Evolutionary conservation across 345 rosid species (phyloP).

Genomic region (Aegle marmelos): DNA sequence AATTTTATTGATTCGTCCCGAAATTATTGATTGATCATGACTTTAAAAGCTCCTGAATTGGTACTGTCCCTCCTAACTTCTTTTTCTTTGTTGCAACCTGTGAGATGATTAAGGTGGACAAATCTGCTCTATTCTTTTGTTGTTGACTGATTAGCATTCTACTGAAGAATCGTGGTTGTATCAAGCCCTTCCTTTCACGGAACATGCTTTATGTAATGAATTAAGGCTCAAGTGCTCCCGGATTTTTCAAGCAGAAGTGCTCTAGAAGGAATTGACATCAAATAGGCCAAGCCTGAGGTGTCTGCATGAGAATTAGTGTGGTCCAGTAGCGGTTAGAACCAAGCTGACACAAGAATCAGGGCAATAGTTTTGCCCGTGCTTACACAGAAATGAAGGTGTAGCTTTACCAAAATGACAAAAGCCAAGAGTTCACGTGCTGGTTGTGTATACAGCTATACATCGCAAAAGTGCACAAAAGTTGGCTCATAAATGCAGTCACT

Average conservation of each 20-base stretch:
- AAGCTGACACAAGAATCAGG: neutral
- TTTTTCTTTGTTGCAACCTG: neutral
- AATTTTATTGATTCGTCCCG: neutral
- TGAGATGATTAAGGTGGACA: neutral
- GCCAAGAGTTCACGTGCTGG: conserved; percentile 19
- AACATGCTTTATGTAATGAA: no score
- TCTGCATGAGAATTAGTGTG: conserved; percentile 1
- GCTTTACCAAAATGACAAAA: neutral
- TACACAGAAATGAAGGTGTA: neutral
- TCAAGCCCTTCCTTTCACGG: no score
- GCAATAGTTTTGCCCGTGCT: neutral
- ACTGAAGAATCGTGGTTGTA: neutral
- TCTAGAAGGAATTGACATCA: neutral
- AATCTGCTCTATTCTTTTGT: neutral
- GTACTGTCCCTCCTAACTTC: no score
- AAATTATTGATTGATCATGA: neutral
- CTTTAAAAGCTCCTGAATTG: neutral
- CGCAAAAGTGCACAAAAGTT: neutral
- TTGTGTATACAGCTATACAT: neutral
- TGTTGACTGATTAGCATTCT: neutral
- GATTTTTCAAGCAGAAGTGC: neutral
- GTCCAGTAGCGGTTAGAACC: neutral
- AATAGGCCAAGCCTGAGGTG: neutral
- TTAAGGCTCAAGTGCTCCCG: neutral
- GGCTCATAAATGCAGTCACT: conserved; percentile 3